Conservation (phyloP, 176 grass and related monocot species). For the Oryza coarctata region DNA sequence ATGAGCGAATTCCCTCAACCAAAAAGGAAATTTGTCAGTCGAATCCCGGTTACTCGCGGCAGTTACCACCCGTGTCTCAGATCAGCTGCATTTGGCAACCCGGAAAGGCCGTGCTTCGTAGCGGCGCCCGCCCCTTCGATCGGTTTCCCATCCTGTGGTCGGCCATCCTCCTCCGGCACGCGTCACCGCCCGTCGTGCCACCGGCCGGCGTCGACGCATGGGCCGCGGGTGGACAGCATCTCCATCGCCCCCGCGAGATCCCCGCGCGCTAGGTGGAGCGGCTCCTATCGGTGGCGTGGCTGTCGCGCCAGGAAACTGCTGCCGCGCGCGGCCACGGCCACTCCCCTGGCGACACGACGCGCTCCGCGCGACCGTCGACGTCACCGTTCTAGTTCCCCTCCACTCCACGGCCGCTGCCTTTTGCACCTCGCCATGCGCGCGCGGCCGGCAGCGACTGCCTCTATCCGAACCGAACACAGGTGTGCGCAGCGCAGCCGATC, state of each 20-base stretch:
- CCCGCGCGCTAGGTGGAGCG: conserved; percentile 10
- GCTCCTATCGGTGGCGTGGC: conserved; percentile 13
- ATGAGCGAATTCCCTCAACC: conserved; percentile 7
- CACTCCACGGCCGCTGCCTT: background rate
- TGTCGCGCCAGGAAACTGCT: background rate
- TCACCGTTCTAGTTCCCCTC: background rate
- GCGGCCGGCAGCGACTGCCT: background rate
- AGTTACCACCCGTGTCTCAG: background rate
- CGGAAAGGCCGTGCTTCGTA: background rate
- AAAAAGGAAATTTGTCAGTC: conserved; percentile 26
- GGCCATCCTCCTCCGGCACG: background rate
- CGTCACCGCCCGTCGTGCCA: background rate
- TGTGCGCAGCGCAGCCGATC: background rate
- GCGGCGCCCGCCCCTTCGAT: background rate
- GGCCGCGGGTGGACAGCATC: too few species aligned
- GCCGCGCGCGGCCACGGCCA: background rate
- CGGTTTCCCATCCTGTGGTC: background rate
- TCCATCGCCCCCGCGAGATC: background rate
- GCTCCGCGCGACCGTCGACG: background rate
- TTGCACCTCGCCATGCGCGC: background rate
- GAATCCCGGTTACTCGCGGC: conserved; percentile 19
- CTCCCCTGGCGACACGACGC: conserved; percentile 6
- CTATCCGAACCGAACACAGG: background rate
- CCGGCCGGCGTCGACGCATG: background rate
- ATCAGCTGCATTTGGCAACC: conserved; percentile 24